Base-by-base conservation (phyloP, 2,329 filamentous ascomycete genomes). In the Colletotrichum liaoningense region DNA sequence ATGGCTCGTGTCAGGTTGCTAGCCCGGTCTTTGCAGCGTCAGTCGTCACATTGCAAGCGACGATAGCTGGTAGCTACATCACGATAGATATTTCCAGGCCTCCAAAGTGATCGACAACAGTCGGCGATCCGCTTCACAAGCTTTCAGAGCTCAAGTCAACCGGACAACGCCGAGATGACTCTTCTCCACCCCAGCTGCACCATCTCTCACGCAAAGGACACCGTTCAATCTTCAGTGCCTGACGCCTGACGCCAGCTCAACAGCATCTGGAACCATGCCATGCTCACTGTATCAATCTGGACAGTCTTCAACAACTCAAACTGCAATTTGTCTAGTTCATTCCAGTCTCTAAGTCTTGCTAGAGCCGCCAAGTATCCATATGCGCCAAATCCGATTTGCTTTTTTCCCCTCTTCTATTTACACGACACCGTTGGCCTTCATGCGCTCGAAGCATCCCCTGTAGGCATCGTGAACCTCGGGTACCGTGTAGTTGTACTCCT, bases 391-490 rank as follows among this genome's bases (percentile, higher is more conserved):
- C 60, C 67, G 33, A 57, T 24, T 46, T 24, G 52, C 42, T 49
- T 30, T 30, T 62, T 30, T 26, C 7, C 2, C 14, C 12, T 42
- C 22, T 35, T n/a, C 24, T 22, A 24, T 66, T 80, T 85, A 90
- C 82, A 87, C 83, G 57, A 87, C 81, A 52, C 88, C 89, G 65
- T 83, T 85, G 55, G 86, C 86, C 79, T 87, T 89, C 90, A 93
- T 92, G 75, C 90, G 84, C 84, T 89, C 86, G 82, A 93, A 93
- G 82, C 90, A 92, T 77, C 80, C 80, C 77, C 85, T 83, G 79
- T 93, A 93, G 12, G 90, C 90, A 74, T 88, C 86, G 77, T 92
- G 89, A 57, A 93, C 84, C 82, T 92, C 90, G 8, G 89, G 89
- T 33, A 93, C 83, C 75, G 87, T 83, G 77, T 87, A 88, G 16